Evolutionary conservation across 306 rosid genomes (phyloP).

Genomic region (Quillaja saponaria): DNA sequence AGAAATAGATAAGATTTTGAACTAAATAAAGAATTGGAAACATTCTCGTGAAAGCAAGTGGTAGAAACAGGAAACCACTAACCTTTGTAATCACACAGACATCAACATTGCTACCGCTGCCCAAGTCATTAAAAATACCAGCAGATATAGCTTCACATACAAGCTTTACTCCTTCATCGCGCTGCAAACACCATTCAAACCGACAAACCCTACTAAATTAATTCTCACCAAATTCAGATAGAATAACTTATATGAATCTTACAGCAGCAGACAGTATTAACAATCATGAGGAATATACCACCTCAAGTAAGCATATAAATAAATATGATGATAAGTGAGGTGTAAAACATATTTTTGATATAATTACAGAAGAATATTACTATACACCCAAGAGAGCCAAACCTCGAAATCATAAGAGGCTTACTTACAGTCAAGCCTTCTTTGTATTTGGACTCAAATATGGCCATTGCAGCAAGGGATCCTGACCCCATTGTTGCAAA

Average conservation of each 20-base stretch:
- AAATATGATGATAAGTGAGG: not conserved
- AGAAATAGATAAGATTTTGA: slow-evolving; percentile 20
- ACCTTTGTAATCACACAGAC: slow-evolving; percentile 96
- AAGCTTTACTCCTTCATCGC: slow-evolving; percentile 75
- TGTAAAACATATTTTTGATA: not conserved
- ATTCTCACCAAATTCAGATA: slow-evolving; percentile 1
- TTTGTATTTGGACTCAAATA: slow-evolving; percentile 65
- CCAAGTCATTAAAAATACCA: slow-evolving; percentile 93
- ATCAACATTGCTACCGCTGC: slow-evolving; percentile 96
- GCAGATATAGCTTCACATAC: slow-evolving; percentile 88
- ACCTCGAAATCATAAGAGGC: not conserved
- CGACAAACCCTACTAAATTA: not conserved
- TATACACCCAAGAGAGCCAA: not conserved
- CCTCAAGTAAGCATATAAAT: not conserved
- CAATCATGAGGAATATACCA: not conserved
- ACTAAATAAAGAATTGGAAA: slow-evolving; percentile 11
- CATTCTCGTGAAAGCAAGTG: slow-evolving; percentile 21
- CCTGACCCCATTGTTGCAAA: slow-evolving; percentile 69
- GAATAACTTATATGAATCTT: not conserved
- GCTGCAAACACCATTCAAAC: slow-evolving; percentile 47
- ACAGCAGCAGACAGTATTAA: not conserved
- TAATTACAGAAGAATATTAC: not conserved
- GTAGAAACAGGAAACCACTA: slow-evolving; percentile 25
- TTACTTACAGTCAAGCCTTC: slow-evolving; percentile 67
- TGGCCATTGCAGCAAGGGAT: slow-evolving; percentile 63